A percentile compares a stretch with the other conserved stretches of the same genome.
Evolutionary conservation across 352 stramenopile genomes (phyloP).

Genomic region (Globisporangium emineosum): DNA sequence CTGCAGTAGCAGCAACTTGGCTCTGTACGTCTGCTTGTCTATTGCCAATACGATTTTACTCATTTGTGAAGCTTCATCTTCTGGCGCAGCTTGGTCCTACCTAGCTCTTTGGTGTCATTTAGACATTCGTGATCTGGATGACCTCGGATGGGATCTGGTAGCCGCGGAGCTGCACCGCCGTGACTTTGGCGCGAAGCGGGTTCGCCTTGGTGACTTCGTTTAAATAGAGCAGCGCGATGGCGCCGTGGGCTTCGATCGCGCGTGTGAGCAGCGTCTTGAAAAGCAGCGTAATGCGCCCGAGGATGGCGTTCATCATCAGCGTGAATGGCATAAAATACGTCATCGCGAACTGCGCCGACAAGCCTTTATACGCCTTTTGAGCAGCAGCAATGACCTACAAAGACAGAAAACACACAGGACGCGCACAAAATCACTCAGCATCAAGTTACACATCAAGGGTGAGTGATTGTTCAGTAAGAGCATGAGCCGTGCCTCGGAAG

Average conservation of each 20-base stretch:
- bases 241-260: conserved; percentile 60
- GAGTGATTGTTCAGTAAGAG: too few species aligned
- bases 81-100: neutral
- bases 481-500: conserved; percentile 25
- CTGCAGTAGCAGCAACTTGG: neutral
- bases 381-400: conserved; percentile 41
- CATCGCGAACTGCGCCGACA: conserved; percentile 75
- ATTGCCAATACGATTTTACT: conserved; percentile 1
- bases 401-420: neutral
- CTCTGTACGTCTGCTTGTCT: conserved; percentile 7
- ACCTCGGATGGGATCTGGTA: conserved; percentile 53
- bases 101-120: conserved; percentile 6
- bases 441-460: too few species aligned
- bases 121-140: conserved; percentile 57
- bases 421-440: neutral
- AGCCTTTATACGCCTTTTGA: conserved; percentile 79
- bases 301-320: conserved; percentile 74
- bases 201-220: conserved; percentile 81
- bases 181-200: conserved; percentile 66
- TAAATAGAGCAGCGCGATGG: conserved; percentile 68
- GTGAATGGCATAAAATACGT: conserved; percentile 88
- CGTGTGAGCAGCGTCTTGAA: conserved; percentile 63
- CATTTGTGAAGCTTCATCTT: neutral
- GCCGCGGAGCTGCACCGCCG: conserved; percentile 62
- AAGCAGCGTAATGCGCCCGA: conserved; percentile 57